These are phyloP conservation scores for Rhodotorula sp. DNA, from an alignment of 1,284 basidiomycete species.

Conservation along the genomic window DNA sequence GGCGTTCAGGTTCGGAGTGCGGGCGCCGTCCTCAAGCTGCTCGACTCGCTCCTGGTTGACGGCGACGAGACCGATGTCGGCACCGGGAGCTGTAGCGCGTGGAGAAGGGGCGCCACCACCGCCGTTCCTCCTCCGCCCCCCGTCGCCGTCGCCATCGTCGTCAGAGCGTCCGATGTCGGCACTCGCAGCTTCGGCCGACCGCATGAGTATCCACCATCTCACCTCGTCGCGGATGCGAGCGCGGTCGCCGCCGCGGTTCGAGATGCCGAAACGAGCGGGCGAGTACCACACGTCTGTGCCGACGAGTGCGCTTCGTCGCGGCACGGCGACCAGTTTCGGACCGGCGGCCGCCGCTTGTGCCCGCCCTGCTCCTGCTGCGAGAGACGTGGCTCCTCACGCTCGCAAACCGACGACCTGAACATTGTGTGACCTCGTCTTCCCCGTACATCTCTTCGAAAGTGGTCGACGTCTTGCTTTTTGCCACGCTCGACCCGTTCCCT, in stretches of 20 bases:
- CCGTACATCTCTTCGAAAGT: no score
- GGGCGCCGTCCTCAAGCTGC: neutral
- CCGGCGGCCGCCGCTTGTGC: neutral
- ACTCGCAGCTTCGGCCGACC: slow-evolving; percentile 7
- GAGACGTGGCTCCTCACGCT: no score
- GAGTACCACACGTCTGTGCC: neutral
- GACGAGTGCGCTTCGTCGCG: neutral
- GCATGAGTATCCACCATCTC: slow-evolving; percentile 23
- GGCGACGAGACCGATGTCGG: neutral
- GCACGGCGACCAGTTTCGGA: neutral
- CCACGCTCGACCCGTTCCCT: no score
- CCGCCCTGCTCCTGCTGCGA: no score
- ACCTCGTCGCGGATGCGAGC: neutral
- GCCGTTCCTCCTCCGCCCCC: neutral
- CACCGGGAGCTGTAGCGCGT: neutral
- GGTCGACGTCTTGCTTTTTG: no score
- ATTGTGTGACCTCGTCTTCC: no score
- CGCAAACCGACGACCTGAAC: no score
- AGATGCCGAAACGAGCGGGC: neutral
- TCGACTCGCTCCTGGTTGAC: neutral
- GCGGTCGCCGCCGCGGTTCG: neutral
- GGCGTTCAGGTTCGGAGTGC: slow-evolving; percentile 1
- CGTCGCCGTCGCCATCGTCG: neutral
- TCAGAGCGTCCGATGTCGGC: slow-evolving; percentile 1
- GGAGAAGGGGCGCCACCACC: neutral